Base-by-base conservation (phyloP, 1,284 basidiomycete genomes). In the Heterobasidion occidentale region DNA sequence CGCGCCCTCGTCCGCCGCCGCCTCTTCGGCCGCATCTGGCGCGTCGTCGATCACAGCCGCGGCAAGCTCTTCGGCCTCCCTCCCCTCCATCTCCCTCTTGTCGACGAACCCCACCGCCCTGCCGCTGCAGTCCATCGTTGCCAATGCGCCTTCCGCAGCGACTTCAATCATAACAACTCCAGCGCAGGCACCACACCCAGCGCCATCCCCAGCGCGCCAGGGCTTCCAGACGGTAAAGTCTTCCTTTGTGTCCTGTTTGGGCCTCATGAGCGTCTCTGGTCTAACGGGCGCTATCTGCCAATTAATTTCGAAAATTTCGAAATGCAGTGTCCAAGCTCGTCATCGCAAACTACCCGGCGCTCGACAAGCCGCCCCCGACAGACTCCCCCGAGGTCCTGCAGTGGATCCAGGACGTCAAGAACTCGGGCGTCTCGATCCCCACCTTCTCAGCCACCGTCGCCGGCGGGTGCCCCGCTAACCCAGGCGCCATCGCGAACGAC, bases 321-420 rank as follows among this genome's bases (percentile, higher is more conserved):
- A 33, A 2, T 33, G 11, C 53, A 83, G 81, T 73, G 55, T 67
- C 70, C 2, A 60, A 62, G 3, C 61, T 85, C 36, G 58, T 60
- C 12, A 73, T 79, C 7, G 56, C 74, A 14, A 78, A 80, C 64
- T 95, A 92, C 69, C 92, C 92, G 2, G 51, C 81, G 0, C 73
- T 91, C 27, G 92, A 94, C 68, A 71, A 71, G 36, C 67, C 76
- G 1, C 90, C 91, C 17, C 83, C 86, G 0, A 80, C 76, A 7
- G 78, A 89, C 72, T 86, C 86, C 7, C 69, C 79, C 9, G 71
- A 86, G 66, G 90, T 92, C 7, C 76, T 87, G 66, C 74, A 78
- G 65, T 92, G 91, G 90, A 81, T 90, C 45, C 60, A 78, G 54
- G 79, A 86, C 27, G 84, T 89, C 12, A 47, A 59, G 5, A 70